Evolutionary conservation across 441 rosid genomes (phyloP), one percentile per base, ranked within the genome.

Genomic region (Populus hybrid): DNA sequence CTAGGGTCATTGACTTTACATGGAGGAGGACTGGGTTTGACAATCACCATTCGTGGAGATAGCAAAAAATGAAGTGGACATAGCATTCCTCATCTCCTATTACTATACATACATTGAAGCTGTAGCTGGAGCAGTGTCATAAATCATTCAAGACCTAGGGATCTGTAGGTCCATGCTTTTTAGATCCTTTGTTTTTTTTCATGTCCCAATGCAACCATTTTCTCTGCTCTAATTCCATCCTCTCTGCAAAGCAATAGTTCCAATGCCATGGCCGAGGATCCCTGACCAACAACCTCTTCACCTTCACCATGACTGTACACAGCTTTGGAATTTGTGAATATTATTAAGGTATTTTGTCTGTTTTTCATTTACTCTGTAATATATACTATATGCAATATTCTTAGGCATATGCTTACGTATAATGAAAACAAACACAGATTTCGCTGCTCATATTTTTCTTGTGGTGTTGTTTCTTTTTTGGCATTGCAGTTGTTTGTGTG

Each of bases 131-230:
- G 35, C 4, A 26, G 21, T 12, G 35, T 18, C 2, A 31, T 14
- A 67, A 29, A 29, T n/a, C 70, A 26, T 31, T 67, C 70, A 67
- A 67, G 36, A 67, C 69, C 36, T 29, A 3, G 69, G 72, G 26
- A 68, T n/a, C 16, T 3, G 56, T 9, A 10, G 72, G 50, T 68
- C 26, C 26, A 69, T 69, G 53, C 28, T 21, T 35, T 69, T 69
- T 69, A 69, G 72, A 2, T 24, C 35, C 42, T 3, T 5, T 29
- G 1, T 68, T 64, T 65, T 38, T 45, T 53, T 71, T 76, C 81
- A 74, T 72, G 77, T 63, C 78, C 81, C 85, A 64, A 80, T 72
- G 79, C 79, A 67, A 61, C 33, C 50, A 21, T 42, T 72, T 21
- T 18, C 66, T 77, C 64, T 76, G 24, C 63, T 74, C 38, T 59